phyloP scores from a whole-genome alignment of 78 protist species.

The Pigoraptor vietnamica region DNA sequence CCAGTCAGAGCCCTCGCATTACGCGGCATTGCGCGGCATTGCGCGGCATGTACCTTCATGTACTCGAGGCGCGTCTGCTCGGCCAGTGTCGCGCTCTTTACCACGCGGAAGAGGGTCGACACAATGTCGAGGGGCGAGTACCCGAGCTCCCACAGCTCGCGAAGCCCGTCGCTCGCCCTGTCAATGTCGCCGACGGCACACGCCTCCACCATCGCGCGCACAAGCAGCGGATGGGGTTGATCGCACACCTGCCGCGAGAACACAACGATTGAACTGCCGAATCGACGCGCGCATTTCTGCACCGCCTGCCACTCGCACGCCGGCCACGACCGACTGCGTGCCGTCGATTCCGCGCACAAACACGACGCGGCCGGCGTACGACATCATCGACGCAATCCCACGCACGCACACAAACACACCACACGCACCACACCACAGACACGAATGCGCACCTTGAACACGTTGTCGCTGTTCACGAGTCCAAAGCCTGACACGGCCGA shows the following conservation, averaged over 20 bases:
- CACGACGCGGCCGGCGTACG: too few relatives aligned
- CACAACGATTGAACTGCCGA: too few relatives aligned
- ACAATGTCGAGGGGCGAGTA: slow-evolving; percentile 79
- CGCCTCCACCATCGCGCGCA: slow-evolving; percentile 46
- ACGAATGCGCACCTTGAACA: slow-evolving; percentile 83
- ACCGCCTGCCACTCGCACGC: too few relatives aligned
- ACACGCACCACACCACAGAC: too few relatives aligned
- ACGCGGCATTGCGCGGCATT: too few relatives aligned
- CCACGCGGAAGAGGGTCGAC: slow-evolving; percentile 56
- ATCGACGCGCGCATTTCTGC: too few relatives aligned
- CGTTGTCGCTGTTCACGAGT: slow-evolving; percentile 65
- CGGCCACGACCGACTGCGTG: too few relatives aligned
- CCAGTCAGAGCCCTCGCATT: too few relatives aligned
- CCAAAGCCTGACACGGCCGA: slow-evolving; percentile 93
- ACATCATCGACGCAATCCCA: not conserved
- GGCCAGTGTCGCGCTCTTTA: slow-evolving; percentile 18
- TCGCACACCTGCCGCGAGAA: slow-evolving; percentile 70
- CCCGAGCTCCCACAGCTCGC: slow-evolving; percentile 51
- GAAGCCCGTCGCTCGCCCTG: not conserved
- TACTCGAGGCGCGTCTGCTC: slow-evolving; percentile 65
- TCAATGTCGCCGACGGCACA: not conserved
- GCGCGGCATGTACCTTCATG: too few relatives aligned
- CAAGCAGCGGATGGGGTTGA: slow-evolving; percentile 92
- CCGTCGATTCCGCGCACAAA: too few relatives aligned
- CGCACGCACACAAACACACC: not conserved